phyloP scores from a whole-genome alignment of 1,139 yeast species.

The Yamadazyma membranifaciens region DNA sequence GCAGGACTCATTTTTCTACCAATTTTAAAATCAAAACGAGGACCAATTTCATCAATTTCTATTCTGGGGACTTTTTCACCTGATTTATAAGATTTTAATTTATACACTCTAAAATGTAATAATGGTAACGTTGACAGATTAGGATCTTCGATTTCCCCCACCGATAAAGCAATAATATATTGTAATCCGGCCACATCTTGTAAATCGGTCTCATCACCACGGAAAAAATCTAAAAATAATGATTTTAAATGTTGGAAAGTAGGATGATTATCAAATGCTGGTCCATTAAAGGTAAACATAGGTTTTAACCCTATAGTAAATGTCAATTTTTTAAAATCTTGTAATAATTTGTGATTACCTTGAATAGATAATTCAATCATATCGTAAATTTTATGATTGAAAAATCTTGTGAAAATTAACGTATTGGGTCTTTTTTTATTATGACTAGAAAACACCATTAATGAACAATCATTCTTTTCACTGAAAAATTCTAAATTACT shows the following conservation, averaged over 20 bases:
- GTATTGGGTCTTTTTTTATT: constrained; percentile 95
- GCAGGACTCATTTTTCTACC: constrained; percentile 86
- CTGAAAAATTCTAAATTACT: constrained; percentile 83
- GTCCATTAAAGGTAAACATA: constrained; percentile 90
- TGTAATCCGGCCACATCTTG: constrained; percentile 96
- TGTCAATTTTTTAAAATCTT: constrained; percentile 78
- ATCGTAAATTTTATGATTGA: constrained; percentile 86
- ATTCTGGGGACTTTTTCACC: constrained; percentile 92
- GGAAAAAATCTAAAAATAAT: constrained; percentile 83
- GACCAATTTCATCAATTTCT: constrained; percentile 94
- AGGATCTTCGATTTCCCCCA: constrained; percentile 75
- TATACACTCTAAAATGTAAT: constrained; percentile 88
- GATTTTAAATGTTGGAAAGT: constrained; percentile 84
- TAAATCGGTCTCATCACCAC: constrained; percentile 79
- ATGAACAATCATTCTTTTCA: constrained; percentile 89
- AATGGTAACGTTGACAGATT: constrained; percentile 56
- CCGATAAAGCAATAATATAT: constrained; percentile 80
- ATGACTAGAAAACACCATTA: constrained; percentile 76
- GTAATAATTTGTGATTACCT: constrained; percentile 65
- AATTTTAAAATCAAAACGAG: constrained; percentile 87
- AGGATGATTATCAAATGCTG: constrained; percentile 88
- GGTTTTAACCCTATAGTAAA: constrained; percentile 92
- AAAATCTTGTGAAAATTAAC: constrained; percentile 82
- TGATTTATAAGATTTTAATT: constrained; percentile 74
- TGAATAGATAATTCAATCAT: constrained; percentile 87